Conservation (phyloP, 106 monocot genomes). For the Apostasia shenzhenica region DNA sequence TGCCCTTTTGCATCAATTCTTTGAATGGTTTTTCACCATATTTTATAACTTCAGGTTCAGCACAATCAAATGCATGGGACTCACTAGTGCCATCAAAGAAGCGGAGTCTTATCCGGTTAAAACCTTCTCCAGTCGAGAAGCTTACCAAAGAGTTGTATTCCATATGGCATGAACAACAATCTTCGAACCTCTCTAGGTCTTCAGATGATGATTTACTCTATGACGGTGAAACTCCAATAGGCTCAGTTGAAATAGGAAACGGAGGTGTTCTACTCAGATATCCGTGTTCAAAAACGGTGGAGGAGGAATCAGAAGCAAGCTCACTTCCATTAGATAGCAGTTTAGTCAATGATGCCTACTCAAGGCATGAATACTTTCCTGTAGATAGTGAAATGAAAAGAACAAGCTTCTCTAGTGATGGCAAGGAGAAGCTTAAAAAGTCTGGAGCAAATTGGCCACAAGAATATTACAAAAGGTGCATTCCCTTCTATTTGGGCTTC, state of each 20-base stretch:
- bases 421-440: slow-evolving; percentile 25
- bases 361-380: slow-evolving; percentile 25
- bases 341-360: slow-evolving; percentile 23
- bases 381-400: slow-evolving; percentile 34
- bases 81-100: slow-evolving; percentile 53
- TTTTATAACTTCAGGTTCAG: slow-evolving; percentile 33
- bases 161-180: slow-evolving; percentile 60
- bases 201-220: slow-evolving; percentile 56
- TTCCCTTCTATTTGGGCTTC: background rate
- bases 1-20: background rate
- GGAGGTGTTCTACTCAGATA: slow-evolving; percentile 62
- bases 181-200: slow-evolving; percentile 31
- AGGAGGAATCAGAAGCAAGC: slow-evolving; percentile 80
- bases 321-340: slow-evolving; percentile 48
- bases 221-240: slow-evolving; percentile 37
- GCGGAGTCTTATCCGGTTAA: slow-evolving; percentile 34
- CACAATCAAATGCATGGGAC: slow-evolving; percentile 52
- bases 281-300: slow-evolving; percentile 30
- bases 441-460: slow-evolving; percentile 5
- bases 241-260: slow-evolving; percentile 56
- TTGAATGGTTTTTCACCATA: background rate
- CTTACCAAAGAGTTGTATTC: slow-evolving; percentile 58
- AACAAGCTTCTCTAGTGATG: slow-evolving; percentile 4
- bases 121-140: slow-evolving; percentile 60
- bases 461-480: slow-evolving; percentile 37